Conservation (phyloP, 768 basidiomycete genomes). For the Calocera viscosa region DNA sequence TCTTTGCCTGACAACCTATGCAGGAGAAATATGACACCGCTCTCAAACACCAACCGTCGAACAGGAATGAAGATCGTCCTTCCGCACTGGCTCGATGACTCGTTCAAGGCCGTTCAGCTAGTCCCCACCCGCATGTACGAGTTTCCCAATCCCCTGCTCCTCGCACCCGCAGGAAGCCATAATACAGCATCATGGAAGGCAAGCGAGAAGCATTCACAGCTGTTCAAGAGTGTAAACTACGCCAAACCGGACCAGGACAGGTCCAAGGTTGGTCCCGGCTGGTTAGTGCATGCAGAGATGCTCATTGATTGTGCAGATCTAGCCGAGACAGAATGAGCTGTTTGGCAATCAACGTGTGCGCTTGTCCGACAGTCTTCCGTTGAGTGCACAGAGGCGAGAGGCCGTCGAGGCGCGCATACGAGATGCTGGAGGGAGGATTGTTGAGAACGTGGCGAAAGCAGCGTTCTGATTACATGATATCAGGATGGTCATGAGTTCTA, state of each 20-base stretch:
- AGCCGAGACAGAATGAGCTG: conserved; percentile 27
- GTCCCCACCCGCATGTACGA: conserved; percentile 22
- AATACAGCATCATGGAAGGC: background rate
- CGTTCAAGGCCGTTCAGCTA: conserved; percentile 18
- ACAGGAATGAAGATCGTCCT: conserved; percentile 58
- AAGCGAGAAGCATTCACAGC: conserved; percentile 22
- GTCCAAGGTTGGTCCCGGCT: background rate
- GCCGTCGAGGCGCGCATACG: conserved; percentile 50
- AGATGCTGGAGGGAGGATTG: conserved; percentile 44
- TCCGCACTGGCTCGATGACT: conserved; percentile 88
- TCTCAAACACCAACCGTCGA: conserved; percentile 45
- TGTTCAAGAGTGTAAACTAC: conserved; percentile 26
- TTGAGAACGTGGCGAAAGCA: conserved; percentile 37
- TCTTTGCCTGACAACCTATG: background rate
- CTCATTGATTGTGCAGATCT: conserved; percentile 2
- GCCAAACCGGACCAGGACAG: conserved; percentile 26
- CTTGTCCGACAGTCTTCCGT: conserved; percentile 46
- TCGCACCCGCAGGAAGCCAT: conserved; percentile 24
- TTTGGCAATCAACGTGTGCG: conserved; percentile 53
- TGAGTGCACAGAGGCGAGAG: conserved; percentile 36
- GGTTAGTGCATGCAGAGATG: background rate
- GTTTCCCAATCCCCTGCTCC: conserved; percentile 52
- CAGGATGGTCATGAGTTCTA: conserved; percentile 59
- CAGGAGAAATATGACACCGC: conserved; percentile 28
- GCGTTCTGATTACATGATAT: conserved; percentile 59